Base-by-base conservation (phyloP, 257 asterid genomes). In the Solanum megistacrolobum region DNA sequence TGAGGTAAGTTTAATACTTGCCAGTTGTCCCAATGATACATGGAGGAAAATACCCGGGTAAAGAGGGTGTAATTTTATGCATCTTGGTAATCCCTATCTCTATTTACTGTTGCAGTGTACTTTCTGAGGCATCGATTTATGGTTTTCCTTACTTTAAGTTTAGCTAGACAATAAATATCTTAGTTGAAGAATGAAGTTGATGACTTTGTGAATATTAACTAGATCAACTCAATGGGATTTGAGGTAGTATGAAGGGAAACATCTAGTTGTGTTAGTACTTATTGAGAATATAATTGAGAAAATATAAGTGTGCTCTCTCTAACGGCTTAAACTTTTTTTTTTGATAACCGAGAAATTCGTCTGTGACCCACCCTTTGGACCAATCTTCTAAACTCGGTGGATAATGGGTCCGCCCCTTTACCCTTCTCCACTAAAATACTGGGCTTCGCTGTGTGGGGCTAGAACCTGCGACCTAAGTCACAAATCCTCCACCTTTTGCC, bases 1-100 rank as follows among this genome's bases (percentile, higher is more conserved):
- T 72, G 27, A 95, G 98, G 98, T 97, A 74, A 89, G 88, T 86
- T 48, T 76, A 20, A 32, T 38, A 68, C 27, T 25, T 39, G 69
- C 32, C 86, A 62, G 31, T 23, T 62, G 71, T 62, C 31, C 71
- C 71, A 90, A 23, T 38, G 55, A 36, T 23, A 9, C 58, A 75
- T 38, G 32, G 7, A 75, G 21, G 34, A 38, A 75, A 71, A 71
- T 31, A 14, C 7, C 1, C 6, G 23, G 76, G 38, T 31, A 69
- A 6, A 8, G 21, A 66, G 16, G 74, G 35, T 66, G 74, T 66
- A 66, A 12, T 13, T n/a, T 12, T 48, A 78, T 78, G 34, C 48
- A 14, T 48, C 60, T 48, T 14, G 60, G 3, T 48, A 48, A 55
- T 55, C 25, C 65, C 65, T 21, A 55, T 55, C 4, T 52, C 62